These are phyloP conservation scores for Rostrohypoxylon terebratum DNA, from an alignment of 495 filamentous ascomycete species.

Conservation along the genomic window DNA sequence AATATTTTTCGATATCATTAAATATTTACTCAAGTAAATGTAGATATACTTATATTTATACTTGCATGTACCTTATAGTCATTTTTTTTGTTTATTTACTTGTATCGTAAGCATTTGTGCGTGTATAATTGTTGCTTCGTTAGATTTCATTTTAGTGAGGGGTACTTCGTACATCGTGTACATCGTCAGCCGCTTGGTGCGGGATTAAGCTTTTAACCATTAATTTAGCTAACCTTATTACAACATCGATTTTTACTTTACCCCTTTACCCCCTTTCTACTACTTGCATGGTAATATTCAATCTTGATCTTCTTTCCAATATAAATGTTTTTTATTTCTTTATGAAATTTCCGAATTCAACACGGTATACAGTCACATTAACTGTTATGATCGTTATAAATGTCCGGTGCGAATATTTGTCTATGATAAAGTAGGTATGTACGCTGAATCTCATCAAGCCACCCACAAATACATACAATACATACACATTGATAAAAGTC, in stretches of 20 bases:
- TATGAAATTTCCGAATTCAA: too few species aligned
- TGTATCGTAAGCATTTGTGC: too few species aligned
- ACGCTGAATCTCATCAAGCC: not conserved
- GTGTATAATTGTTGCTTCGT: too few species aligned
- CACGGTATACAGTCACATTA: too few species aligned
- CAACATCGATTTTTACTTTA: not conserved
- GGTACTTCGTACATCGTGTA: not conserved
- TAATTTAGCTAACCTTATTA: not conserved
- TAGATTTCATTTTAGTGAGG: not conserved
- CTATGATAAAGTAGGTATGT: constrained; percentile 1
- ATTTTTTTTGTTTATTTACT: too few species aligned
- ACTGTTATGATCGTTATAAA: not conserved
- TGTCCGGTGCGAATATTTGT: not conserved
- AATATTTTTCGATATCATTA: too few species aligned
- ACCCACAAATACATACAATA: too few species aligned
- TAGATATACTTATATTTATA: too few species aligned
- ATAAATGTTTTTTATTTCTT: too few species aligned
- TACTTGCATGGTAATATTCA: not conserved
- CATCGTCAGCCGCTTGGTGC: not conserved
- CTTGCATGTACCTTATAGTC: too few species aligned
- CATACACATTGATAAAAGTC: too few species aligned
- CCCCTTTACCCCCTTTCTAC: not conserved
- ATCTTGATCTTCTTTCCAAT: not conserved
- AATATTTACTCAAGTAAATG: too few species aligned
- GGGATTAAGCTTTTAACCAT: not conserved